Evolutionary conservation across 805 yeast species (phyloP).

Genomic region (Ogataea polymorpha): DNA sequence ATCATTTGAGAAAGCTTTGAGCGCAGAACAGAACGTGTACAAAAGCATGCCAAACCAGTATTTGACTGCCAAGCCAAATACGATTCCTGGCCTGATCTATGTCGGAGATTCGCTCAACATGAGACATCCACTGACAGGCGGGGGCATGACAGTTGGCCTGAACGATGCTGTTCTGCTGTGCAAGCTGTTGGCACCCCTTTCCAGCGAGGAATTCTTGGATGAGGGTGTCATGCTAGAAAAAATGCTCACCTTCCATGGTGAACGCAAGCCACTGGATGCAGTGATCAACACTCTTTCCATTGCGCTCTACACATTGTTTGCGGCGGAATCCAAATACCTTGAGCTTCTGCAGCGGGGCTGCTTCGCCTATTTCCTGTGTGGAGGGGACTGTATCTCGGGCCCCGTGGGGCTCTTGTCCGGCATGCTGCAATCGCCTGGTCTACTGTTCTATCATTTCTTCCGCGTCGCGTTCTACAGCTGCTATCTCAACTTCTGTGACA

Average conservation of each 20-base stretch:
- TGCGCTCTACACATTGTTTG: conserved; percentile 85
- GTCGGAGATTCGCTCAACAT: conserved; percentile 94
- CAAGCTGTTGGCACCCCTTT: conserved; percentile 53
- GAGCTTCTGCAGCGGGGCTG: conserved; percentile 81
- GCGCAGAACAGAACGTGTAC: conserved; percentile 45
- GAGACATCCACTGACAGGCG: conserved; percentile 98
- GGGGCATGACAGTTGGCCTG: conserved; percentile 98
- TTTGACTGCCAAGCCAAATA: conserved; percentile 72
- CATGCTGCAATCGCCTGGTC: conserved; percentile 67
- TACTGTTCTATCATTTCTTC: conserved; percentile 81
- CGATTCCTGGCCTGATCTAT: conserved; percentile 70
- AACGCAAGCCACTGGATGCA: conserved; percentile 74
- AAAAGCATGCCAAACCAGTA: conserved; percentile 93
- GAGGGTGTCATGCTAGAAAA: conserved; percentile 53
- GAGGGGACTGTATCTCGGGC: conserved; percentile 73
- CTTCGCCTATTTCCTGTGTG: conserved; percentile 77
- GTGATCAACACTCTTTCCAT: conserved; percentile 88
- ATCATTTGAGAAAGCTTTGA: conserved; percentile 64
- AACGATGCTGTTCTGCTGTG: conserved; percentile 76
- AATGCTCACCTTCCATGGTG: conserved; percentile 65
- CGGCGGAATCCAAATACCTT: conserved; percentile 72
- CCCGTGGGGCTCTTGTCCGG: conserved; percentile 88
- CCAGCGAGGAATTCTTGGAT: conserved; percentile 55
- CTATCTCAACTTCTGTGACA: conserved; percentile 58
- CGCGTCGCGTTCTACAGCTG: conserved; percentile 86